Evolutionary conservation across 371 early-diverging fungal species (phyloP).

Genomic region (Mortierella sp.): DNA sequence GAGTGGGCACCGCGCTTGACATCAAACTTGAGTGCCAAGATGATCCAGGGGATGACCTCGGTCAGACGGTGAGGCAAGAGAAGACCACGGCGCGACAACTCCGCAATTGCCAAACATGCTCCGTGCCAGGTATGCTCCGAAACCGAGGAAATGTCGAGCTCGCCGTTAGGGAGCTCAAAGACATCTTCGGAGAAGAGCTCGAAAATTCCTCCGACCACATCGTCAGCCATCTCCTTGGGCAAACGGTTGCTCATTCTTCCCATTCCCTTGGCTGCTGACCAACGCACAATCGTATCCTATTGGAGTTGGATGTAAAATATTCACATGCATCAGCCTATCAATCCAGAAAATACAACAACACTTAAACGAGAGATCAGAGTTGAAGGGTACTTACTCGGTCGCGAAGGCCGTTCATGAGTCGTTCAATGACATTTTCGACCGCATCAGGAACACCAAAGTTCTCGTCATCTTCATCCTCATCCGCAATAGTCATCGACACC

Average conservation of each 20-base stretch:
- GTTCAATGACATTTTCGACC: constrained; percentile 83
- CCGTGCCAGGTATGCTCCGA: constrained; percentile 97
- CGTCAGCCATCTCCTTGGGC: constrained; percentile 83
- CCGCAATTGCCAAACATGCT: constrained; percentile 92
- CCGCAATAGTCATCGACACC: constrained; percentile 31
- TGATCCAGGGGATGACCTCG: constrained; percentile 83
- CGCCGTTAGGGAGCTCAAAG: constrained; percentile 47
- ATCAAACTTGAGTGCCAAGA: constrained; percentile 89
- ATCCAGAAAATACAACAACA: background rate
- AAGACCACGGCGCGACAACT: constrained; percentile 90
- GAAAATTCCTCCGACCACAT: constrained; percentile 83
- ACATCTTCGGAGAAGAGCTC: constrained; percentile 82
- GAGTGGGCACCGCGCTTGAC: constrained; percentile 88
- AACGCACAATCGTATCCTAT: constrained; percentile 95
- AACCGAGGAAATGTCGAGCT: constrained; percentile 82
- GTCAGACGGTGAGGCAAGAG: constrained; percentile 78
- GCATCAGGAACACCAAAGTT: constrained; percentile 71
- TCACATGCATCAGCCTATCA: background rate
- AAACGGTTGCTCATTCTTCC: constrained; percentile 89
- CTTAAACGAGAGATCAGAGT: too few relatives aligned
- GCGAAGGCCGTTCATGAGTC: constrained; percentile 82
- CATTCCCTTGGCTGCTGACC: constrained; percentile 97
- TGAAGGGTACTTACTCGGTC: constrained; percentile 79
- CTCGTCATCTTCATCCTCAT: constrained; percentile 59
- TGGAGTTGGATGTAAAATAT: background rate